Percentiles rank a stretch among this genome's conserved stretches.
Conservation (phyloP, 768 basidiomycete species). For the Pisolithus microcarpus region DNA sequence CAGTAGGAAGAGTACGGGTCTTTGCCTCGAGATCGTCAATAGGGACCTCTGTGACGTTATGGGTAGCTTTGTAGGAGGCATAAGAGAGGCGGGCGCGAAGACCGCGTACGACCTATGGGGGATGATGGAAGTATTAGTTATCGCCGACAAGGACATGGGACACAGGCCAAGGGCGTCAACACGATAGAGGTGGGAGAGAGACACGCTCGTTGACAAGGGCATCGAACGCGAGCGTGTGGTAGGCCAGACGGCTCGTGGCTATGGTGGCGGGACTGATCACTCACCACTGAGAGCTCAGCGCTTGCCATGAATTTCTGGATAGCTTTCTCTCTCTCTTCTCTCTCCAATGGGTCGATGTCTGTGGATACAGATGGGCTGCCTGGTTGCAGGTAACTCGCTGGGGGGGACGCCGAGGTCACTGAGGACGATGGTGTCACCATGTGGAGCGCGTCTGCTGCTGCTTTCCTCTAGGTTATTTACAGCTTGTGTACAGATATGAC, state of each 20-base stretch:
- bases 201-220: constrained; percentile 1
- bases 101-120: constrained; percentile 64
- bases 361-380: constrained; percentile 33
- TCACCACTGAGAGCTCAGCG: constrained; percentile 74
- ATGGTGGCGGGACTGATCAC: constrained; percentile 28
- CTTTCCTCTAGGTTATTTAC: constrained; percentile 10
- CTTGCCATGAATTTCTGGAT: constrained; percentile 72
- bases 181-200: background rate
- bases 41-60: constrained; percentile 60
- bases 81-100: constrained; percentile 76
- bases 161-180: constrained; percentile 5
- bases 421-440: constrained; percentile 82
- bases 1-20: constrained; percentile 35
- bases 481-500: constrained; percentile 13
- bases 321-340: constrained; percentile 57
- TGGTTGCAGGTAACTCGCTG: constrained; percentile 52
- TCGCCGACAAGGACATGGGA: constrained; percentile 5
- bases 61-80: constrained; percentile 76
- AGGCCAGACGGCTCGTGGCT: constrained; percentile 42
- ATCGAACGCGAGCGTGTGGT: constrained; percentile 18
- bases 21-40: constrained; percentile 69
- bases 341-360: constrained; percentile 38
- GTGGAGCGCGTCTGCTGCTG: constrained; percentile 23
- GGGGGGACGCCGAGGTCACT: constrained; percentile 76
- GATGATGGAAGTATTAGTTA: constrained; percentile 25